These are phyloP conservation scores for Apiospora malaysiana DNA, from an alignment of 2,329 filamentous ascomycete genomes.

Conservation along the genomic window DNA sequence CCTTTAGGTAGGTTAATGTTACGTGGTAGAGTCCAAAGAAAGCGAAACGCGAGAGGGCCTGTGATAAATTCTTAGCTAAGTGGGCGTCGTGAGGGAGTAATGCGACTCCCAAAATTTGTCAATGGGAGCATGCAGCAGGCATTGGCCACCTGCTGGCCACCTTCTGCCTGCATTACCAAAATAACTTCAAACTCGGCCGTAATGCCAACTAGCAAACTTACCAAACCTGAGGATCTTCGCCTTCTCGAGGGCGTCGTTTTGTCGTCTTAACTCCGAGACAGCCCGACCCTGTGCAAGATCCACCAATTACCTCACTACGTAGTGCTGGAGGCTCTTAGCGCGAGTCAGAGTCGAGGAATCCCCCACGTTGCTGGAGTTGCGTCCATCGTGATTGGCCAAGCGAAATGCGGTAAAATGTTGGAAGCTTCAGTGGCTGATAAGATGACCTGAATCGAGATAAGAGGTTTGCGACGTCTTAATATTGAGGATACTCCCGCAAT, in stretches of 20 bases:
- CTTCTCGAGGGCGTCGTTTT: neutral
- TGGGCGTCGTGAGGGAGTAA: neutral
- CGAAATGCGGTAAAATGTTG: neutral
- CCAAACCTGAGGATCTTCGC: neutral
- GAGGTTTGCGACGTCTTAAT: neutral
- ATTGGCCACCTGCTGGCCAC: neutral
- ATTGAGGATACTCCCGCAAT: neutral
- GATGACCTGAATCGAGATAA: neutral
- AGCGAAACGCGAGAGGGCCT: no score
- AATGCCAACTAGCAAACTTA: constrained; percentile 3
- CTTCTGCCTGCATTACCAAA: no score
- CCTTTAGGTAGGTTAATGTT: no score
- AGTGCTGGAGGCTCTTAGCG: constrained; percentile 2
- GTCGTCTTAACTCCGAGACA: constrained; percentile 16
- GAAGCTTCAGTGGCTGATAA: neutral
- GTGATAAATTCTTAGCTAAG: constrained; percentile 8
- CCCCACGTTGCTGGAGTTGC: constrained; percentile 7
- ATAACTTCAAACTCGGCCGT: neutral
- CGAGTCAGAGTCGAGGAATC: constrained; percentile 5
- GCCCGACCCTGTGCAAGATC: neutral
- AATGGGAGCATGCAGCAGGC: neutral
- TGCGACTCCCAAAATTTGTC: neutral
- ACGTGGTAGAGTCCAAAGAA: no score
- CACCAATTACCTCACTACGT: constrained; percentile 19
- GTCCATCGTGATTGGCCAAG: neutral